These are phyloP conservation scores for Cytospora piceicola DNA, from an alignment of 2,329 filamentous ascomycete genomes.

Conservation along the genomic window DNA sequence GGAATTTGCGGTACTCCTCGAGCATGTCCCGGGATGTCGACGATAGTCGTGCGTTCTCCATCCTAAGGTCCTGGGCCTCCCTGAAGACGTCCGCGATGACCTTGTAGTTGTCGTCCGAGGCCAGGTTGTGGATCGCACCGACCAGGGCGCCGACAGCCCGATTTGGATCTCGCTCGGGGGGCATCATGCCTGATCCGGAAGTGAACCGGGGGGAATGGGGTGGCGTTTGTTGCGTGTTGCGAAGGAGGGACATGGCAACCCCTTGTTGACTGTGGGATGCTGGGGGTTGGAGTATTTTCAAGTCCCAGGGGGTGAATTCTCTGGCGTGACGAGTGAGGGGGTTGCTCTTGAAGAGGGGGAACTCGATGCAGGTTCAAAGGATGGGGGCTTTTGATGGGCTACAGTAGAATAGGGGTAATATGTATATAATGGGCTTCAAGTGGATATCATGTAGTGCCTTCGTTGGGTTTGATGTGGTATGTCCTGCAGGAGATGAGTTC, in stretches of 20 bases:
- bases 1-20: conserved; percentile 42
- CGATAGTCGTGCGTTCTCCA: conserved; percentile 39
- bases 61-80: conserved; percentile 40
- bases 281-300: too few relatives aligned
- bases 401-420: neutral
- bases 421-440: neutral
- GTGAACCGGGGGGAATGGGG: conserved; percentile 7
- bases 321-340: neutral
- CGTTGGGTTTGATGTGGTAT: neutral
- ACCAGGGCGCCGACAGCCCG: conserved; percentile 41
- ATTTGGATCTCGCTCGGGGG: conserved; percentile 14
- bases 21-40: conserved; percentile 39
- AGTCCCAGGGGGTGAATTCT: neutral
- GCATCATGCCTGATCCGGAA: conserved; percentile 11
- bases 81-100: conserved; percentile 40
- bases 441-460: neutral
- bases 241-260: conserved; percentile 5
- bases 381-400: neutral
- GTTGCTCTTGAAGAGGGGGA: neutral
- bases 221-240: conserved; percentile 7
- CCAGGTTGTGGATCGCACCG: conserved; percentile 41
- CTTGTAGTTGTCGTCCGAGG: conserved; percentile 42
- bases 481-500: neutral
- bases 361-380: neutral
- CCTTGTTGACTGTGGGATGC: neutral